These are phyloP conservation scores for Kuraishia piskuri DNA, from an alignment of 805 yeast species.

Conservation along the genomic window DNA sequence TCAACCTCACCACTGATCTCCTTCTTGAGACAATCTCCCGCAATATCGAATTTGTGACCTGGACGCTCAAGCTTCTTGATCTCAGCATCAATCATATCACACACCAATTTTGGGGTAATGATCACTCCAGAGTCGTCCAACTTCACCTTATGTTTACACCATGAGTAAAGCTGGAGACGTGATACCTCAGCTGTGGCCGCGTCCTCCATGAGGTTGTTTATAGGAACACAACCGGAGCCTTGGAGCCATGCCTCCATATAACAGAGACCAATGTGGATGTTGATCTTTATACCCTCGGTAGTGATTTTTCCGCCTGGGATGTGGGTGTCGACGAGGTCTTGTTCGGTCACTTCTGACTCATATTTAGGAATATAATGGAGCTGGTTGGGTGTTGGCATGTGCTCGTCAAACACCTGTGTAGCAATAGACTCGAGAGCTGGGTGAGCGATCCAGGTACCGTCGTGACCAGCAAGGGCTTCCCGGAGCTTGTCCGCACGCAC, in stretches of 20 bases:
- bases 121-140: conserved; percentile 48
- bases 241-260: conserved; percentile 85
- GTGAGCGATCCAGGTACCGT: conserved; percentile 87
- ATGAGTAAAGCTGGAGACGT: conserved; percentile 73
- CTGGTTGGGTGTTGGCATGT: conserved; percentile 81
- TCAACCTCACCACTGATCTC: conserved; percentile 60
- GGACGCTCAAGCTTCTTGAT: conserved; percentile 45
- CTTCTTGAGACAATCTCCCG: conserved; percentile 63
- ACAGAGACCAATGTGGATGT: conserved; percentile 66
- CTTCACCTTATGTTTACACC: conserved; percentile 67
- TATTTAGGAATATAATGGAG: conserved; percentile 38
- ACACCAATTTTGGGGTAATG: conserved; percentile 53
- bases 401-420: conserved; percentile 59
- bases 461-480: conserved; percentile 74
- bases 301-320: conserved; percentile 60
- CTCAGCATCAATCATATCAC: conserved; percentile 51
- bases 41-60: conserved; percentile 59
- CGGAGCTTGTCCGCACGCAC: conserved; percentile 70
- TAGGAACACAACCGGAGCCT: conserved; percentile 80
- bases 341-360: conserved; percentile 33
- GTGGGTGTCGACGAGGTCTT: conserved; percentile 53
- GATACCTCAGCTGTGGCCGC: conserved; percentile 89
- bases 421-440: conserved; percentile 76
- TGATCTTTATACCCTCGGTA: conserved; percentile 60
- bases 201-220: conserved; percentile 80